Conservation (phyloP, 192 early-diverging fungal genomes). For the Coemansia sp. region DNA sequence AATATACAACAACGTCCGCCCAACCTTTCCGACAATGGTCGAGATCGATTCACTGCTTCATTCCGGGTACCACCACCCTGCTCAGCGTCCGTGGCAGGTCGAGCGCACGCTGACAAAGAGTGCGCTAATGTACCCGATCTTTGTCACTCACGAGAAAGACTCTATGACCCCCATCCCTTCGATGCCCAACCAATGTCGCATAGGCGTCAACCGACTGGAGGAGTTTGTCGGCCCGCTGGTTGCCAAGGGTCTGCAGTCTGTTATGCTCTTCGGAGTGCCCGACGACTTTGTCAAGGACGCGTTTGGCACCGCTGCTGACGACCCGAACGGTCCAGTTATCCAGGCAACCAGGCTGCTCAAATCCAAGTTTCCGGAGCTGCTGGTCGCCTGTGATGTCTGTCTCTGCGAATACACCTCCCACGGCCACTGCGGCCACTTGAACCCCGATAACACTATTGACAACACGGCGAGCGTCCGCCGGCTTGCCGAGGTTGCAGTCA, state of each 20-base stretch:
- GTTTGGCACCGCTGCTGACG: constrained; percentile 77
- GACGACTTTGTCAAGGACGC: constrained; percentile 69
- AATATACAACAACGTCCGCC: not conserved
- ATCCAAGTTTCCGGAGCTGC: constrained; percentile 70
- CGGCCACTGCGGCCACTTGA: constrained; percentile 90
- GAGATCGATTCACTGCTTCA: constrained; percentile 74
- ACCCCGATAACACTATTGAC: constrained; percentile 78
- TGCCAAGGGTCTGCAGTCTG: constrained; percentile 78
- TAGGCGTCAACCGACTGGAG: constrained; percentile 78
- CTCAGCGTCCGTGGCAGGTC: constrained; percentile 81
- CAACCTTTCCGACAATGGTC: constrained; percentile 24
- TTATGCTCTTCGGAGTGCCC: constrained; percentile 95
- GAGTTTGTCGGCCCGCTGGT: constrained; percentile 78
- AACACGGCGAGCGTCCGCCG: constrained; percentile 76
- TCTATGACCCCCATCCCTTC: constrained; percentile 74
- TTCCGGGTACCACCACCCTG: constrained; percentile 81
- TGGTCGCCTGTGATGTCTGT: constrained; percentile 93
- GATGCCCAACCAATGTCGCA: constrained; percentile 84
- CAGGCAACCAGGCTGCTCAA: constrained; percentile 77
- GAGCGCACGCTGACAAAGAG: constrained; percentile 64
- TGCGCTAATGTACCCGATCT: constrained; percentile 91
- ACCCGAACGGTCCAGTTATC: constrained; percentile 80
- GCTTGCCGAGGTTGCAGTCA: constrained; percentile 78
- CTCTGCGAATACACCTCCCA: constrained; percentile 95
- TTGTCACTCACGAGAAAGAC: constrained; percentile 81